These are phyloP conservation scores for Cryphonectria carpinicola DNA, from an alignment of 2,329 filamentous ascomycete genomes.

Conservation along the genomic window DNA sequence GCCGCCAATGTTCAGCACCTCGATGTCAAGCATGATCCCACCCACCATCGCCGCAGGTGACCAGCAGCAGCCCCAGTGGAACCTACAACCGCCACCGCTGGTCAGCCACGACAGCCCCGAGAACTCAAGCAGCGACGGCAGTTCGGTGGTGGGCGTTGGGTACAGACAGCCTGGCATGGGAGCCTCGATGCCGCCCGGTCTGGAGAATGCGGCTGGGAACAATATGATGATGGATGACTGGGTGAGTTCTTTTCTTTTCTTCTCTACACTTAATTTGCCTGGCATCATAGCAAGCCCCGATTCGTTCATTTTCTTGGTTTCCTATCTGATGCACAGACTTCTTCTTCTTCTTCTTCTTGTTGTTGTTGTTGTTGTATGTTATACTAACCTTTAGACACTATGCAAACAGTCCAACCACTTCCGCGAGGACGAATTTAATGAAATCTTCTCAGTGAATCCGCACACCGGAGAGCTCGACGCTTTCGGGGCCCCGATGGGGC, in stretches of 20 bases:
- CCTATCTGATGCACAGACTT: too few species aligned
- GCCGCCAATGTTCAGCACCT: constrained; percentile 6
- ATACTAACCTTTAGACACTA: not conserved
- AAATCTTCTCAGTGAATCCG: constrained; percentile 35
- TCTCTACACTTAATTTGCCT: too few species aligned
- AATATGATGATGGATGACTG: constrained; percentile 17
- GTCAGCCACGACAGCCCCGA: constrained; percentile 47
- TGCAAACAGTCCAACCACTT: constrained; percentile 14
- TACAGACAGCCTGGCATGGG: constrained; percentile 21
- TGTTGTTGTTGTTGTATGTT: too few species aligned
- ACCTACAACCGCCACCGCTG: constrained; percentile 44
- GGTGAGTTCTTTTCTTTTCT: constrained; percentile 13
- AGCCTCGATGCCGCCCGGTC: constrained; percentile 5
- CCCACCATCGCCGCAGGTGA: constrained; percentile 52
- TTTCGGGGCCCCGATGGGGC: constrained; percentile 23
- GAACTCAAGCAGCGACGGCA: constrained; percentile 46
- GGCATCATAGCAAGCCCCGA: not conserved
- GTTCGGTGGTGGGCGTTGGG: constrained; percentile 36
- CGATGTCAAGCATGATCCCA: constrained; percentile 43
- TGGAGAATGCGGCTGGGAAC: not conserved
- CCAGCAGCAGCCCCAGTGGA: constrained; percentile 48
- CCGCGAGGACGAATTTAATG: constrained; percentile 31
- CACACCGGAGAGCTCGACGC: constrained; percentile 33
- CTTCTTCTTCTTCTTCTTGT: not conserved
- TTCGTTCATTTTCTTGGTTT: not conserved